Conservation (phyloP, 441 rosid species). For the Mallotus japonicus region DNA sequence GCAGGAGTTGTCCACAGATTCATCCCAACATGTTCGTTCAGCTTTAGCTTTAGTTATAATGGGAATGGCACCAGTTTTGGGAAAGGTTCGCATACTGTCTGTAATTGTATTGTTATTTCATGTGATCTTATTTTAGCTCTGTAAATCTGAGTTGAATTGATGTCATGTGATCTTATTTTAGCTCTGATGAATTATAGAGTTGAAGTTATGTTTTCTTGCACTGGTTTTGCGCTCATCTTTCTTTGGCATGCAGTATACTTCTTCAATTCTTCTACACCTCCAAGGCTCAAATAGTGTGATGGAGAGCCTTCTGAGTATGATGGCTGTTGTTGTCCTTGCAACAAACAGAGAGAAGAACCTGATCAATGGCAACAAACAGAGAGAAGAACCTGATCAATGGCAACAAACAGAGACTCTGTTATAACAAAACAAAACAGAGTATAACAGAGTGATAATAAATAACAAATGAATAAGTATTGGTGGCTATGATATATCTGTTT, state of each 20-base stretch:
- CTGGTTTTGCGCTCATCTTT: neutral
- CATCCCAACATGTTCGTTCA: slow-evolving; percentile 97
- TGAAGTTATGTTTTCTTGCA: neutral
- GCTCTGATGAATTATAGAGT: neutral
- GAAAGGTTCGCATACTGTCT: slow-evolving; percentile 58
- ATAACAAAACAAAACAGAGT: too few relatives aligned
- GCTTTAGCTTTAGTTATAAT: slow-evolving; percentile 97
- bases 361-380: too few relatives aligned
- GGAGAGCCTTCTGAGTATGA: too few relatives aligned
- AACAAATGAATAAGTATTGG: too few relatives aligned
- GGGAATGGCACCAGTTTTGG: slow-evolving; percentile 99
- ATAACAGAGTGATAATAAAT: too few relatives aligned
- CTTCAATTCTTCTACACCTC: too few relatives aligned
- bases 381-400: too few relatives aligned
- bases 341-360: too few relatives aligned
- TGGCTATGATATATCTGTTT: neutral
- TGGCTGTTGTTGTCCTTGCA: too few relatives aligned
- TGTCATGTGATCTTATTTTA: neutral
- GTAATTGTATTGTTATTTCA: neutral
- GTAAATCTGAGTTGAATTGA: neutral
- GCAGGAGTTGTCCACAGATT: slow-evolving; percentile 92
- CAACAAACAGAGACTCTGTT: too few relatives aligned
- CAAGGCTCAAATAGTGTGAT: too few relatives aligned
- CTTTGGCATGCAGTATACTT: neutral
- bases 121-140: neutral